Percentiles rank a stretch among this genome's conserved stretches.
Evolutionary conservation across 2,329 filamentous ascomycete species (phyloP).

Genomic region (Penicillium griseofulvum): DNA sequence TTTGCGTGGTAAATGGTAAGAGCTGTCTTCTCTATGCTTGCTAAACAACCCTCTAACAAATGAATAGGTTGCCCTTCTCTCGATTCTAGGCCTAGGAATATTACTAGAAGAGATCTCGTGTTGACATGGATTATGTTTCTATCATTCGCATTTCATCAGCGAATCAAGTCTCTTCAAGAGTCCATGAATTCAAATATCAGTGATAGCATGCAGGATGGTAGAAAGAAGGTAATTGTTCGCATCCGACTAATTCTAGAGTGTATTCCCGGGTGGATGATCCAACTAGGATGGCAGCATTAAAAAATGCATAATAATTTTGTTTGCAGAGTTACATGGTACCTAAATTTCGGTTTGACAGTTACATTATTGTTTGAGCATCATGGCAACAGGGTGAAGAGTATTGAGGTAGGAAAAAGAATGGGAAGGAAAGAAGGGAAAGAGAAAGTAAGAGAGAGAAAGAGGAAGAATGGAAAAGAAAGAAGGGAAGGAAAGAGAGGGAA

Average conservation of each 20-base stretch:
- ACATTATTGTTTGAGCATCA: not conserved
- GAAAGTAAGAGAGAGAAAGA: no score
- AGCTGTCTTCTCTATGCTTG: not conserved
- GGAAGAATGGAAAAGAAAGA: no score
- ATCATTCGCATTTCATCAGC: no score
- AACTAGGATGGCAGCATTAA: not conserved
- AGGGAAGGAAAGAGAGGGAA: no score
- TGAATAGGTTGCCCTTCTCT: slow-evolving; percentile 46
- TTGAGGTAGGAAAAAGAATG: not conserved
- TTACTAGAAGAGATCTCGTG: not conserved
- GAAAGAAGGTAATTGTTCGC: not conserved
- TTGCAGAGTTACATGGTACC: no score
- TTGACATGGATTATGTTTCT: not conserved
- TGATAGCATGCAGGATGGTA: not conserved
- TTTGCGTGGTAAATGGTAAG: slow-evolving; percentile 77
- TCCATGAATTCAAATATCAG: not conserved
- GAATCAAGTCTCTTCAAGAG: not conserved
- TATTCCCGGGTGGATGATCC: not conserved
- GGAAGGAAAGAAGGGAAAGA: no score
- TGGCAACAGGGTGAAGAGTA: no score
- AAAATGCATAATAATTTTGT: not conserved
- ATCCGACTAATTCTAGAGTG: not conserved
- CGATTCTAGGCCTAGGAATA: slow-evolving; percentile 35
- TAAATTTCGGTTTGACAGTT: not conserved
- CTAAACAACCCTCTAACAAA: slow-evolving; percentile 10